Conservation (phyloP, 106 monocot genomes). For the Dendrobium catenatum region DNA sequence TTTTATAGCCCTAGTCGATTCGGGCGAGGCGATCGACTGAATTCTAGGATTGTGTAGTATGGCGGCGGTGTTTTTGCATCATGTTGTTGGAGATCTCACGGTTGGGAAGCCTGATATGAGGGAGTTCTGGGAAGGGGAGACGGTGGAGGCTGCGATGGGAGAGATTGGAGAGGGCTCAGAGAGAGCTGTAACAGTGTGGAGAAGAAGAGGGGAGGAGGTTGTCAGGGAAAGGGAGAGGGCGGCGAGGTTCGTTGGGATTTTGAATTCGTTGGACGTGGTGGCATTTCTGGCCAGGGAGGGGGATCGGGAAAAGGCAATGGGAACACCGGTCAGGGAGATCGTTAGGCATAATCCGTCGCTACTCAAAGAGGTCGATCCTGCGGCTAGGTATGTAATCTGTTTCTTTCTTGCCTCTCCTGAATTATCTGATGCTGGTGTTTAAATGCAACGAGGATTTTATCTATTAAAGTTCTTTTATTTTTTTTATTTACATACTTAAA, state of each 20-base stretch:
- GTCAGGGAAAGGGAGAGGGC: constrained; percentile 2
- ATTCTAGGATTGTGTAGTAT: background rate
- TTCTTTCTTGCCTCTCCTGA: background rate
- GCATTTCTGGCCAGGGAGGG: constrained; percentile 31
- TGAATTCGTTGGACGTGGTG: constrained; percentile 42
- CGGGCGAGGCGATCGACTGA: background rate
- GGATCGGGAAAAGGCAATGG: constrained; percentile 21
- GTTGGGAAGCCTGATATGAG: constrained; percentile 55
- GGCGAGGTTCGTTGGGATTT: constrained; percentile 43
- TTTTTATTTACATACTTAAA: too few relatives aligned
- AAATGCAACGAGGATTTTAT: too few relatives aligned
- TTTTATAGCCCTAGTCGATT: constrained; percentile 27
- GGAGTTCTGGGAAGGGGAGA: constrained; percentile 47
- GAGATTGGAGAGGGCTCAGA: constrained; percentile 48
- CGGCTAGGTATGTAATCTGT: constrained; percentile 21
- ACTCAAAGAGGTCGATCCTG: constrained; percentile 48
- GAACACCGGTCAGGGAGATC: constrained; percentile 34
- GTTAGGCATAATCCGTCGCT: constrained; percentile 21
- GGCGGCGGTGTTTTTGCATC: constrained; percentile 53
- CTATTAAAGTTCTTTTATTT: too few relatives aligned
- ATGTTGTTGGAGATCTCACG: constrained; percentile 66
- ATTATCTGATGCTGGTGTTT: background rate
- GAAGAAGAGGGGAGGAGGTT: constrained; percentile 4
- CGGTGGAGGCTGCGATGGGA: constrained; percentile 46
- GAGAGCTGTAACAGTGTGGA: constrained; percentile 50